Conservation (phyloP, 805 yeast genomes). For the Zygosaccharomyces gambellarensis region DNA sequence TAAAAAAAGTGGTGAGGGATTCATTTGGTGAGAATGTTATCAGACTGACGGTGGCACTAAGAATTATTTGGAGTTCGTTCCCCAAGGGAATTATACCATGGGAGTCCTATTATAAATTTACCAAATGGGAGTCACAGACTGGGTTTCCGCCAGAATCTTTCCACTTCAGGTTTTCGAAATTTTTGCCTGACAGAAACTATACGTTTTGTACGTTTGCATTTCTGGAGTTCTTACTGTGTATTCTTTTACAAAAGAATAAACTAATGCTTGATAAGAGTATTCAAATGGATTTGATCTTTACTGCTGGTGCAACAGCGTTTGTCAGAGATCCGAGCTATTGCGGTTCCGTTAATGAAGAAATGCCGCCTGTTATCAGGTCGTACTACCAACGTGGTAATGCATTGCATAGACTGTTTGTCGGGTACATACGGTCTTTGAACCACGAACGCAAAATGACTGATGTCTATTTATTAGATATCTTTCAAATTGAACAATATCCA, state of each 20-base stretch:
- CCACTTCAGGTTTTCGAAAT: constrained; percentile 34
- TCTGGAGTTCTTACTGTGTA: constrained; percentile 33
- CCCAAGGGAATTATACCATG: constrained; percentile 37
- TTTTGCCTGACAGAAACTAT: constrained; percentile 35
- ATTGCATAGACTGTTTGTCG: constrained; percentile 33
- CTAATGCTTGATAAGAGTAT: constrained; percentile 28
- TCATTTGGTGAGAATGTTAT: constrained; percentile 22
- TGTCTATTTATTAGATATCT: constrained; percentile 31
- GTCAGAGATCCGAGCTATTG: constrained; percentile 16
- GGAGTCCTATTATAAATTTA: constrained; percentile 32
- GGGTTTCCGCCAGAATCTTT: constrained; percentile 31
- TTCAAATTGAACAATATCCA: constrained; percentile 34
- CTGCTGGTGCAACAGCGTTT: constrained; percentile 38
- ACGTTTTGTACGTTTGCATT: constrained; percentile 37
- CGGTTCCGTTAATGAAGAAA: constrained; percentile 24
- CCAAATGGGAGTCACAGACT: constrained; percentile 22
- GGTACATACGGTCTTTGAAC: constrained; percentile 34
- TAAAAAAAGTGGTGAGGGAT: constrained; percentile 23
- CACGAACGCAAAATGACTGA: constrained; percentile 32
- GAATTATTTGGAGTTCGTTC: constrained; percentile 35
- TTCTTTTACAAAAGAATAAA: constrained; percentile 32
- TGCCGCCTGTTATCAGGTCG: constrained; percentile 31
- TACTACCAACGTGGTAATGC: constrained; percentile 36
- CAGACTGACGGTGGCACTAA: constrained; percentile 28
- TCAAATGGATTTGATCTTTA: constrained; percentile 33